phyloP scores from a whole-genome alignment of 805 yeast species.

The Barnettozyma botsteinii region DNA sequence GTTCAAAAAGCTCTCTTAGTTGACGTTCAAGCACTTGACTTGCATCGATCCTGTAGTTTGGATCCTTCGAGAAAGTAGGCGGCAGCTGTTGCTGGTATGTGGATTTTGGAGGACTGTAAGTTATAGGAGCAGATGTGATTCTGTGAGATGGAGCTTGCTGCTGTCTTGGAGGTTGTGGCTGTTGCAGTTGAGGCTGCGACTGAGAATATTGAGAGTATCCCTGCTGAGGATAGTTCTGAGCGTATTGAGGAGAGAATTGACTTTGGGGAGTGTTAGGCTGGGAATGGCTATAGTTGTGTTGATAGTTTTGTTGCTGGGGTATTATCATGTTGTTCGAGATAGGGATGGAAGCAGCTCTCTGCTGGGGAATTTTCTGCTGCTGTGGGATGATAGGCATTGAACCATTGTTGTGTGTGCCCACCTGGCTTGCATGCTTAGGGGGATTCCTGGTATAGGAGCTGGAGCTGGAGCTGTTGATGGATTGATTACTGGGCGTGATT shows the following conservation, averaged over 20 bases:
- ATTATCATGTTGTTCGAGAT: neutral
- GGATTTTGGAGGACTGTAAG: conserved; percentile 4
- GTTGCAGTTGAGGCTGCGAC: conserved; percentile 5
- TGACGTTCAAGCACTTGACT: conserved; percentile 35
- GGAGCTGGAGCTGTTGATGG: neutral
- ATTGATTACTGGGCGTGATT: no score
- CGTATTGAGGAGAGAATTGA: neutral
- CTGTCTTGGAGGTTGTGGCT: conserved; percentile 6
- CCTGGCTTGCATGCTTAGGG: conserved; percentile 3
- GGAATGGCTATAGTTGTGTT: neutral
- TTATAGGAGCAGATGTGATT: neutral
- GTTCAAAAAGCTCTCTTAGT: conserved; percentile 44
- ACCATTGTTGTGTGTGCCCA: neutral
- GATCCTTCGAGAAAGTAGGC: conserved; percentile 7
- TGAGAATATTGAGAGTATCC: conserved; percentile 1
- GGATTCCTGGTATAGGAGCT: conserved; percentile 2
- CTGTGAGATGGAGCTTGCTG: conserved; percentile 4
- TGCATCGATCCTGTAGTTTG: conserved; percentile 10
- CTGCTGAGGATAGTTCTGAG: neutral
- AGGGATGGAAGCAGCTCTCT: conserved; percentile 1
- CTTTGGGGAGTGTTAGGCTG: conserved; percentile 1
- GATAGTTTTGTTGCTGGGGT: conserved; percentile 1
- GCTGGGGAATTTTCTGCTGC: neutral
- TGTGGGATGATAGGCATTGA: neutral
- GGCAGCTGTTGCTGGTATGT: conserved; percentile 1